phyloP scores from a whole-genome alignment of 257 asterid genomes.

The Fraxinus anomala region DNA sequence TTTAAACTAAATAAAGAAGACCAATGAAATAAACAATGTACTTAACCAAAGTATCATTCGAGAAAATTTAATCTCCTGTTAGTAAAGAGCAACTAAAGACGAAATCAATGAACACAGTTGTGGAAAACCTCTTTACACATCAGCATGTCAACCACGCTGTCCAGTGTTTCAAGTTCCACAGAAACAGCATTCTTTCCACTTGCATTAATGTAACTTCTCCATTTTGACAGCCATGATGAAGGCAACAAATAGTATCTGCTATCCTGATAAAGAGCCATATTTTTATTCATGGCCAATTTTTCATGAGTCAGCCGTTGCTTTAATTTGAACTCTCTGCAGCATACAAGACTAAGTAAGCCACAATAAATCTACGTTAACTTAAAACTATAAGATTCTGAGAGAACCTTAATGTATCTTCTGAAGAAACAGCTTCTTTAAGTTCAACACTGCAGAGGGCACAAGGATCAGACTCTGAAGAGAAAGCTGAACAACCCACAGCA shows the following conservation, averaged over 20 bases:
- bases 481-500: slow-evolving; percentile 61
- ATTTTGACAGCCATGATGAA: slow-evolving; percentile 78
- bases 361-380: slow-evolving; percentile 20
- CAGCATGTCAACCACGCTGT: slow-evolving; percentile 57
- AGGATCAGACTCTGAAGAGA: slow-evolving; percentile 65
- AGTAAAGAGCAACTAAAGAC: not conserved
- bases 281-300: slow-evolving; percentile 67
- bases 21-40: not conserved
- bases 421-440: slow-evolving; percentile 75
- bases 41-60: not conserved
- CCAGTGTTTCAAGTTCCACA: slow-evolving; percentile 64
- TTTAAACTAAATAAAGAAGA: not conserved
- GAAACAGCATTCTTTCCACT: slow-evolving; percentile 64
- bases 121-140: slow-evolving; percentile 70
- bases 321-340: slow-evolving; percentile 83
- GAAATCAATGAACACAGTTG: slow-evolving; percentile 8
- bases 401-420: slow-evolving; percentile 88
- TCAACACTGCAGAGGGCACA: slow-evolving; percentile 71
- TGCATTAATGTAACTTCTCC: slow-evolving; percentile 75
- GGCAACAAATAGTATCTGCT: slow-evolving; percentile 74
- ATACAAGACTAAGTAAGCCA: slow-evolving; percentile 40
- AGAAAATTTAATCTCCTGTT: not conserved
- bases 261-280: slow-evolving; percentile 51
- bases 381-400: slow-evolving; percentile 28
- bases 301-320: slow-evolving; percentile 85